These are phyloP conservation scores for Tetracladium marchalianum DNA, from an alignment of 495 filamentous ascomycete genomes.

Conservation along the genomic window DNA sequence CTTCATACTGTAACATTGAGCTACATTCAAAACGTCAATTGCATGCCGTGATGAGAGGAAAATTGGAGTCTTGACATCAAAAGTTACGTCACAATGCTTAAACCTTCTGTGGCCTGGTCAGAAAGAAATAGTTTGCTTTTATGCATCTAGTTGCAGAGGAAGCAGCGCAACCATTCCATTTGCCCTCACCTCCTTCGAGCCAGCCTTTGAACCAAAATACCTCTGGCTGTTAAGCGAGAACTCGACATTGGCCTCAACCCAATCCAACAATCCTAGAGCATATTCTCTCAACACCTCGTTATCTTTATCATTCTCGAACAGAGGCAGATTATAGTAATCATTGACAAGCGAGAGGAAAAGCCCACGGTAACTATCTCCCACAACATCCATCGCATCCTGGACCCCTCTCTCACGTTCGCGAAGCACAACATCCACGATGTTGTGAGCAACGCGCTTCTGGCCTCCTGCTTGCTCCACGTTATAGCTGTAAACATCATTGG, in stretches of 20 bases:
- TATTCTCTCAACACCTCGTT: constrained; percentile 1
- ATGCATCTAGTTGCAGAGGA: not conserved
- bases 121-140: not conserved
- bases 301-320: not conserved
- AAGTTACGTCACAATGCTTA: no score
- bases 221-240: not conserved
- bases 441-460: not conserved
- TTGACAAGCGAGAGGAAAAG: not conserved
- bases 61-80: no score
- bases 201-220: not conserved
- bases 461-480: not conserved
- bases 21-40: no score
- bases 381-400: not conserved
- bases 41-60: no score
- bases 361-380: not conserved
- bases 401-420: not conserved
- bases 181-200: not conserved
- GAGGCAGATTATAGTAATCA: not conserved
- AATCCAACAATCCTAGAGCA: not conserved
- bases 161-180: not conserved
- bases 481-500: not conserved
- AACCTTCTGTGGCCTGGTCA: no score
- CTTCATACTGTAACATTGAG: no score
- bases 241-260: not conserved
- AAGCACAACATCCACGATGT: not conserved